Evolutionary conservation across 192 early-diverging fungal species (phyloP), one percentile per base, ranked within the genome.

Genomic region (Podila clonocystis): DNA sequence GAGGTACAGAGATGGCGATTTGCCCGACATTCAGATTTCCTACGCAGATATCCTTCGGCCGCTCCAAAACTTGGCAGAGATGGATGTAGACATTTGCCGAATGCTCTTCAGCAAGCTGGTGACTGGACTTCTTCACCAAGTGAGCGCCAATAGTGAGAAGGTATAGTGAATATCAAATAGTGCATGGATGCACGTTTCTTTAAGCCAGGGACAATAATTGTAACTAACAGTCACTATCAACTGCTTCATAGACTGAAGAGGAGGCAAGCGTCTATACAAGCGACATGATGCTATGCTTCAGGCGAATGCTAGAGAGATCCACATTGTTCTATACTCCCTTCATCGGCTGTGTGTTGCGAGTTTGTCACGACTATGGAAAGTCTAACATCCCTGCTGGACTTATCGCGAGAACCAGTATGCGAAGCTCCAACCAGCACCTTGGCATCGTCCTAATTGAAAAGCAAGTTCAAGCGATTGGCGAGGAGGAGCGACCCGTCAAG

Each of bases 1-100:
- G 8, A 87, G 85, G 58, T 94, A 94, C 66, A 76, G 92, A 63
- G 70, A 82, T 64, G 93, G 93, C 0, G 93, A 95, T 62, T 82
- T 95, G n/a, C 94, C 94, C 2, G 94, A 95, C 75, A 93, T 95
- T 63, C 88, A 93, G 74, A 93, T 95, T 59, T 65, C 83, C 20
- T 67, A 87, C 58, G 84, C 82, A 29, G 94, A 95, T 28, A 76
- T 95, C 12, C 74, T 95, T 19, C 79, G 75, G n/a, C 94, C 94
- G 7, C 77, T 95, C 11, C 88, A 91, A 70, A 72, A 68, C 0
- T 74, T 95, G 11, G 89, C 87, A 5, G 65, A 80, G 45, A 60
- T 74, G 50, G 94, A 95, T 84, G 72, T 82, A 1, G 90, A 93
- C 29, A 86, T 93, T 28, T 83, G 90, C 28, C 87, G 87, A 26